Evolutionary conservation across 208 protist species (phyloP), one percentile per base, ranked within the genome.

Genomic region (Trichomonas tenax): DNA sequence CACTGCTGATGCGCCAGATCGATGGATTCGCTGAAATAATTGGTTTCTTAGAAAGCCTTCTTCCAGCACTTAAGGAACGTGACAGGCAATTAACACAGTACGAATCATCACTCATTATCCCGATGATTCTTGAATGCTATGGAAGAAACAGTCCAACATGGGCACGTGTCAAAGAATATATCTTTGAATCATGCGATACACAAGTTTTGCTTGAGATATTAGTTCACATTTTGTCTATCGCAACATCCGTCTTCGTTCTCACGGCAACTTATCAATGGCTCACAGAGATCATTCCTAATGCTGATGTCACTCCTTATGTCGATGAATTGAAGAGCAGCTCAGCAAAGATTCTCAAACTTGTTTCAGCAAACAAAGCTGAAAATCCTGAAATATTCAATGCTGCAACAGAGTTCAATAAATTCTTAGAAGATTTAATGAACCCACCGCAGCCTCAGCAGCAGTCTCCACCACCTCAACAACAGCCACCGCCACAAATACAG

Each of bases 11-110:
- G 14, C 9, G 45, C 36, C 40, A 48, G 6, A 4, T 38, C 14
- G 86, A 93, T 26, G 86, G 86, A 58, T 93, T 93, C 51, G 44
- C 41, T 93, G 26, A 93, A 58, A 93, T 93, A 0, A 93, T 93
- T 38, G 40, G 45, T 8, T 93, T 93, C 26, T 38, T 93, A 17
- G 40, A 48, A 3, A 93, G 15, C 6, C 31, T 93, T 17, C 40
- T 93, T 48, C 15, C 11, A 10, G 44, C n/a, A 38, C 26, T 93
- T 17, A 26, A 93, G n/a, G 45, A 51, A 51, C 45, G 51, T 1
- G 31, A 51, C 17, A 48, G 86, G 17, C 41, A 51, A 15, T 38
- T 93, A 17, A 48, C 86, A 51, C 40, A 51, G 38, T 93, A 44
- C 15, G 86, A 93, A 51, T 38, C 9, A 34, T 93, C 86, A 26